Percentiles rank a stretch among this genome's conserved stretches.
Conservation (phyloP, 106 monocot species). For the Dioscorea alata region DNA sequence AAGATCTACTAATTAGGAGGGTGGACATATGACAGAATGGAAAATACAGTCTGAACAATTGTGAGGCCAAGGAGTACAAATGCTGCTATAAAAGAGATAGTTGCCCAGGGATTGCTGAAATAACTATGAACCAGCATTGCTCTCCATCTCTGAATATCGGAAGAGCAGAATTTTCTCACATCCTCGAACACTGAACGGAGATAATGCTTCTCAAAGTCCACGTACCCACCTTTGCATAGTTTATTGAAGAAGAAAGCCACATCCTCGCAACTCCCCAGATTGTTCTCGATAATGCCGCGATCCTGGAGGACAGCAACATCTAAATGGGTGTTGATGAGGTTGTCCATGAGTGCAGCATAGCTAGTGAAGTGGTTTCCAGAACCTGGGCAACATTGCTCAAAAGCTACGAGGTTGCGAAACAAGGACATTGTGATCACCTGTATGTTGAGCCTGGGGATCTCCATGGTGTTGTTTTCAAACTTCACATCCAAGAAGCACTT, state of each 20-base stretch:
- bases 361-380: slow-evolving; percentile 51
- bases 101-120: slow-evolving; percentile 58
- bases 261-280: slow-evolving; percentile 40
- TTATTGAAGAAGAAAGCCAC: slow-evolving; percentile 50
- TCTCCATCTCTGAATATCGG: slow-evolving; percentile 35
- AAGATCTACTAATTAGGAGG: too few relatives aligned
- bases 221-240: slow-evolving; percentile 48
- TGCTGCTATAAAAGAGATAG: slow-evolving; percentile 48
- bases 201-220: slow-evolving; percentile 43
- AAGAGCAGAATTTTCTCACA: slow-evolving; percentile 41
- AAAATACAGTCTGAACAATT: slow-evolving; percentile 22
- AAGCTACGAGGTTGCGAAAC: slow-evolving; percentile 80
- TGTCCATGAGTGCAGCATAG: slow-evolving; percentile 79
- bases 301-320: slow-evolving; percentile 51
- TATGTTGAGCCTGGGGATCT: slow-evolving; percentile 53
- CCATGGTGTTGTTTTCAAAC: slow-evolving; percentile 47
- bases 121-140: slow-evolving; percentile 44
- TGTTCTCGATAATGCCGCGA: slow-evolving; percentile 45
- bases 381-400: slow-evolving; percentile 75
- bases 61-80: slow-evolving; percentile 43
- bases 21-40: too few relatives aligned
- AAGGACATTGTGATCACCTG: slow-evolving; percentile 63
- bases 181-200: slow-evolving; percentile 33
- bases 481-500: slow-evolving; percentile 65
- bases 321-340: slow-evolving; percentile 57